phyloP scores from a whole-genome alignment of 1,284 basidiomycete species.

The Tylopilus sp. region DNA sequence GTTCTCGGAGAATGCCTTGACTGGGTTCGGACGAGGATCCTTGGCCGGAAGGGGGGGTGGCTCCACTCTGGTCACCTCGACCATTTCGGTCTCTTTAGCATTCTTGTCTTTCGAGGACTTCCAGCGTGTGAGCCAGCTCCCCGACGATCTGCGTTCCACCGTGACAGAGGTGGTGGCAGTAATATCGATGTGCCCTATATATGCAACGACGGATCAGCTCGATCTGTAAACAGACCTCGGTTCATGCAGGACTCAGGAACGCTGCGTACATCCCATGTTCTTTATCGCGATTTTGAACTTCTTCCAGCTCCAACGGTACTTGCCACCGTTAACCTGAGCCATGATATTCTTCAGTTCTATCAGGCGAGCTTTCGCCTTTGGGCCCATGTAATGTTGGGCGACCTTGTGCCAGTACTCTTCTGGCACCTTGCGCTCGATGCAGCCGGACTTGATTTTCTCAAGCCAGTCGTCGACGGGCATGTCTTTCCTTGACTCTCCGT shows the following conservation, averaged over 20 bases:
- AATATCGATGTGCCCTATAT: constrained; percentile 57
- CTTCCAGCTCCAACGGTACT: constrained; percentile 76
- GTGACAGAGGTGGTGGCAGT: constrained; percentile 56
- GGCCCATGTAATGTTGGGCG: constrained; percentile 66
- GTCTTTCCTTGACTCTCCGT: constrained; percentile 65
- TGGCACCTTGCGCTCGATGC: constrained; percentile 61
- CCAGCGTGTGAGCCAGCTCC: constrained; percentile 54
- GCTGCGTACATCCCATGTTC: constrained; percentile 70
- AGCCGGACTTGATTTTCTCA: constrained; percentile 61
- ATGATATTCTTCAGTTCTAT: constrained; percentile 68
- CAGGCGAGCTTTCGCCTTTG: constrained; percentile 58
- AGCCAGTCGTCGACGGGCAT: constrained; percentile 66
- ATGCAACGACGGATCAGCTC: background rate
- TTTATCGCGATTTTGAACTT: constrained; percentile 70
- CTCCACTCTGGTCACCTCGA: constrained; percentile 25
- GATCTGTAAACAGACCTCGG: background rate
- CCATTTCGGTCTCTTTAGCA: constrained; percentile 22
- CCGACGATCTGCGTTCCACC: constrained; percentile 49
- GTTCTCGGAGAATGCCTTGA: constrained; percentile 32
- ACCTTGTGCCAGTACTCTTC: constrained; percentile 77
- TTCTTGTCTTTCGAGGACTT: constrained; percentile 37
- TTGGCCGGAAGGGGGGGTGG: constrained; percentile 27
- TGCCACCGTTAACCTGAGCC: constrained; percentile 66
- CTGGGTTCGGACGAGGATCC: constrained; percentile 32
- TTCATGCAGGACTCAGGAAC: constrained; percentile 1